Base-by-base conservation (phyloP, 1,284 basidiomycete genomes). In the Gymnopus androsaceus region DNA sequence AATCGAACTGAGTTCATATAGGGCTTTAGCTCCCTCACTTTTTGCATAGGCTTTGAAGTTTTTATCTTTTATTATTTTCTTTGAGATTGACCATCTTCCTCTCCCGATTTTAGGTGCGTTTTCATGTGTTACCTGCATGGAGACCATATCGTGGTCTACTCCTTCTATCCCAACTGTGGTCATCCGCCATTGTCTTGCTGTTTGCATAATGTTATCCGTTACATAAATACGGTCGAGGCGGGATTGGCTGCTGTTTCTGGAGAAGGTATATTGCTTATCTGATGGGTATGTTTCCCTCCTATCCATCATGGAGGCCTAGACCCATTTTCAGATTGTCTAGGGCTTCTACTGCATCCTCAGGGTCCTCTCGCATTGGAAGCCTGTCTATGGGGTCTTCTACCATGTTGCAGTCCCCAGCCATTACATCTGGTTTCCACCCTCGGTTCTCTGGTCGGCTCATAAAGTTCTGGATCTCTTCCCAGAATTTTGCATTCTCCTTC, bases 221-320 rank as follows among this genome's bases (percentile, higher is more conserved):
- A 51, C 44, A 50, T 72, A 71, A 6, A 72, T 70, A 3, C 69
- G 45, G 59, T 75, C 72, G 0, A 74, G 56, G 0, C 72, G 59
- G 9, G 56, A 41, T 0, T 56, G 59, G 1, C 27, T 54, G 0
- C n/a, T 40, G 3, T 37, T 49, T 17, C 66, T 60, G 4, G 57
- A 41, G 52, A 44, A 70, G 1, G 69, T 67, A 60, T 62, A 74
- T 0, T 42, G 53, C 21, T 56, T 50, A 0, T 17, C 51, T 1
- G 50, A 54, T 3, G 70, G 70, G 66, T 62, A 56, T 1, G 63
- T 66, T 3, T 48, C 4, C 14, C 69, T 12, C 71, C 72, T n/a
- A 72, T 1, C 69, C 68, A 38, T 75, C 69, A 0, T 28, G 3
- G 3, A 72, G 54, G 0, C 56, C 2, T 0, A 72, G 57, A 1